These are phyloP conservation scores for Mrakia blollopis DNA, from an alignment of 768 basidiomycete genomes.

Conservation along the genomic window DNA sequence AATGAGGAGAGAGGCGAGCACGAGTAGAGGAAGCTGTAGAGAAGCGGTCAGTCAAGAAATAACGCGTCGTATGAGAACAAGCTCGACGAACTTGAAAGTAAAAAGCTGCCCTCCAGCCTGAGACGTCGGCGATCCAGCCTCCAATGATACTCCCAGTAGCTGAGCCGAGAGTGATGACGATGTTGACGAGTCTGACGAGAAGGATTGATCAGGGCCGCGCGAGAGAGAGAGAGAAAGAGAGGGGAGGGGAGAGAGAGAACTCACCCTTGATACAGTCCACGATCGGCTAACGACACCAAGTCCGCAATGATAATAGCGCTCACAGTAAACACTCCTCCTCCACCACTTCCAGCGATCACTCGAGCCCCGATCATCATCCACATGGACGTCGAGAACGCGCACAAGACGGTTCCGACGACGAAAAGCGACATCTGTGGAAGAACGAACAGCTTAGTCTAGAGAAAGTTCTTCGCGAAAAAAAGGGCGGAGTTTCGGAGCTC, in stretches of 20 bases:
- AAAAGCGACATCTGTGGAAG: constrained; percentile 1
- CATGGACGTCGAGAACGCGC: constrained; percentile 16
- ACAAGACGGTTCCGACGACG: constrained; percentile 5
- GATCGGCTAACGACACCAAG: constrained; percentile 38
- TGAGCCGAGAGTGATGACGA: constrained; percentile 37
- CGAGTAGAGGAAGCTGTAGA: constrained; percentile 34
- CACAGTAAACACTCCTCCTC: constrained; percentile 37
- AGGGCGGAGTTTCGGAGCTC: constrained; percentile 32
- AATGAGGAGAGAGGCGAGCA: constrained; percentile 33
- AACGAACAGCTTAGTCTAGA: too few relatives aligned
- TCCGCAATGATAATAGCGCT: constrained; percentile 39
- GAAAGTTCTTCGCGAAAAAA: too few relatives aligned
- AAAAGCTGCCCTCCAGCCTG: constrained; percentile 39
- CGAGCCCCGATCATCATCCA: background rate
- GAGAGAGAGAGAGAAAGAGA: background rate
- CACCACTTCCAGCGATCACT: constrained; percentile 24
- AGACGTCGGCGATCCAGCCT: constrained; percentile 36
- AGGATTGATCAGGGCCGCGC: background rate
- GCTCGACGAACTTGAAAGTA: constrained; percentile 7
- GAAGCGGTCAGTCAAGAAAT: too few relatives aligned
- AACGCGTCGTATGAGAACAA: background rate
- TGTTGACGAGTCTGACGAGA: constrained; percentile 25
- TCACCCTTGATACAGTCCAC: constrained; percentile 39
- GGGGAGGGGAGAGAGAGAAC: background rate
- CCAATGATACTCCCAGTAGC: constrained; percentile 38